These are phyloP conservation scores for Xylaria sp. DNA, from an alignment of 2,329 filamentous ascomycete genomes.

Conservation along the genomic window DNA sequence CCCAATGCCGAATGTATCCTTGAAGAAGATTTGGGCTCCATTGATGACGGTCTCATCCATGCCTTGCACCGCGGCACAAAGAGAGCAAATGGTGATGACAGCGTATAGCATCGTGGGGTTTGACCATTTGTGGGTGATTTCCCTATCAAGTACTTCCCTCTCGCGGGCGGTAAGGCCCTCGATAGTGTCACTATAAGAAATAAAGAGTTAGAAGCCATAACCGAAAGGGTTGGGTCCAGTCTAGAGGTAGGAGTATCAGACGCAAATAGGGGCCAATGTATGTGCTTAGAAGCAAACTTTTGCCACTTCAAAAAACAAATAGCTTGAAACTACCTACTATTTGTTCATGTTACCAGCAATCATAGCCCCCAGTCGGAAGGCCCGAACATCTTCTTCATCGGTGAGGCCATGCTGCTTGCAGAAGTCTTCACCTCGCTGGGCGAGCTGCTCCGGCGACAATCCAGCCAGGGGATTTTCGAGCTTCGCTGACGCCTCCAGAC, in stretches of 20 bases:
- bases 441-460: constrained; percentile 57
- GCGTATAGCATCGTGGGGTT: constrained; percentile 74
- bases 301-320: not conserved
- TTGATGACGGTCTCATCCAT: constrained; percentile 79
- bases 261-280: not conserved
- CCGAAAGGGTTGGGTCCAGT: not conserved
- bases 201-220: not conserved
- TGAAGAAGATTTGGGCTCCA: constrained; percentile 74
- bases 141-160: constrained; percentile 64
- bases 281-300: not conserved
- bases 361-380: constrained; percentile 68
- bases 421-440: constrained; percentile 66
- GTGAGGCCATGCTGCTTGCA: constrained; percentile 64
- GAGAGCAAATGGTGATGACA: constrained; percentile 63
- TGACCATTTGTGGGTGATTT: constrained; percentile 74
- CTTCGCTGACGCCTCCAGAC: constrained; percentile 51
- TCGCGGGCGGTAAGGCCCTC: constrained; percentile 68
- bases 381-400: constrained; percentile 64
- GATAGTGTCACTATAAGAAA: constrained; percentile 51
- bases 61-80: constrained; percentile 72
- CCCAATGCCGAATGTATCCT: constrained; percentile 68
- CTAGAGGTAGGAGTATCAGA: not conserved
- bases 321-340: constrained; percentile 45
- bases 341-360: constrained; percentile 63
- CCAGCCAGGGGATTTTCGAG: constrained; percentile 56